Conservation (phyloP, 2,329 filamentous ascomycete species). For the Fusarium falciforme region DNA sequence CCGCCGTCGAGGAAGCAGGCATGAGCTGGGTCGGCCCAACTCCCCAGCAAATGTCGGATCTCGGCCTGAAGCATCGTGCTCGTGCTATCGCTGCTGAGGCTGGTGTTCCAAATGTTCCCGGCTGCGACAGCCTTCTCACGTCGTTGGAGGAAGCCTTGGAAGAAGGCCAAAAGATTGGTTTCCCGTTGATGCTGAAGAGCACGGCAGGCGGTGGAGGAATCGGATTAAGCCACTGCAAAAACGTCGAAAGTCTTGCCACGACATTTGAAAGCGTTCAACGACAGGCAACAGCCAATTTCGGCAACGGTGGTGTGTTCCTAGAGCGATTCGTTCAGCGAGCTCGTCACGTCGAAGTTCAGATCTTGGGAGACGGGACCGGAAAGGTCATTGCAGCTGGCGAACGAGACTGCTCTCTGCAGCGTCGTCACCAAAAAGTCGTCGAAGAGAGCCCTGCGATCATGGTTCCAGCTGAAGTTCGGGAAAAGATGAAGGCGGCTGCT, state of each 20-base stretch:
- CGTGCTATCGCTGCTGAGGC: slow-evolving; percentile 47
- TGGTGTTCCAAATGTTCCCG: slow-evolving; percentile 51
- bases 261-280: slow-evolving; percentile 53
- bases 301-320: slow-evolving; percentile 54
- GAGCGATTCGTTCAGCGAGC: slow-evolving; percentile 55
- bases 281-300: slow-evolving; percentile 56
- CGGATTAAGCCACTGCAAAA: slow-evolving; percentile 53
- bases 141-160: slow-evolving; percentile 43
- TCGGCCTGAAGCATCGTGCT: slow-evolving; percentile 54
- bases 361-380: slow-evolving; percentile 59
- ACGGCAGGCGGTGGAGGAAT: slow-evolving; percentile 60
- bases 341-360: slow-evolving; percentile 63
- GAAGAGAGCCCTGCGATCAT: slow-evolving; percentile 58
- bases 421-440: slow-evolving; percentile 63
- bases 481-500: slow-evolving; percentile 52
- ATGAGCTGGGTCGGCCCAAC: slow-evolving; percentile 71
- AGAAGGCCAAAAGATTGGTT: slow-evolving; percentile 47
- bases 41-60: slow-evolving; percentile 53
- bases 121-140: slow-evolving; percentile 43
- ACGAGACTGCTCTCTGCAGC: slow-evolving; percentile 63
- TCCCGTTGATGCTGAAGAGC: slow-evolving; percentile 61
- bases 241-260: slow-evolving; percentile 44
- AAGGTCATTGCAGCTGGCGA: slow-evolving; percentile 56
- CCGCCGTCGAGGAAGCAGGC: slow-evolving; percentile 62
- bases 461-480: slow-evolving; percentile 45